Evolutionary conservation across 345 rosid species (phyloP).

Genomic region (Corymbia maculata): DNA sequence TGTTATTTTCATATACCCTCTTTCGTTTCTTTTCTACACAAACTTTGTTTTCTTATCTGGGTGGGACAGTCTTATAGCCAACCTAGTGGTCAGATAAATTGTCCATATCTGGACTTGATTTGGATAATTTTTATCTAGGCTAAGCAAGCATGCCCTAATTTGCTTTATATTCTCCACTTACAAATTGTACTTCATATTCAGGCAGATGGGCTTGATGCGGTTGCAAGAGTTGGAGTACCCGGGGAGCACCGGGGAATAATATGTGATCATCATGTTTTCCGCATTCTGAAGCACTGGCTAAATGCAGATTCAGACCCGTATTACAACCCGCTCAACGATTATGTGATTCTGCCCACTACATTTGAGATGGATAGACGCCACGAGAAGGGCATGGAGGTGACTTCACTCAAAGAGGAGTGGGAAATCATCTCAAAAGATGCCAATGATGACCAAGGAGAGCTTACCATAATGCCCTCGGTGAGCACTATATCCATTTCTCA

Average conservation of each 20-base stretch:
- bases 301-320: constrained; percentile 76
- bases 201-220: constrained; percentile 95
- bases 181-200: constrained; percentile 1
- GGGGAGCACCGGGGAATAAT: constrained; percentile 93
- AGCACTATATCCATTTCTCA: constrained; percentile 56
- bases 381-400: constrained; percentile 62
- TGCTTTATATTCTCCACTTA: background rate
- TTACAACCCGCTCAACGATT: constrained; percentile 87
- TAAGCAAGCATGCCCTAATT: background rate
- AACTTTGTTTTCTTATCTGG: background rate
- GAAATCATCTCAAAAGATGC: constrained; percentile 40
- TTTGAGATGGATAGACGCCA: constrained; percentile 52
- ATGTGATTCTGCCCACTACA: constrained; percentile 67
- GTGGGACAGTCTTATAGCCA: background rate
- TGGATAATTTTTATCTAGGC: background rate
- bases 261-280: constrained; percentile 74
- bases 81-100: background rate
- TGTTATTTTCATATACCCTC: background rate
- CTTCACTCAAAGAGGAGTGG: constrained; percentile 87
- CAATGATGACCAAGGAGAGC: background rate
- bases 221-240: constrained; percentile 89
- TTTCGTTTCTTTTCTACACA: background rate
- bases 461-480: constrained; percentile 8
- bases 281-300: constrained; percentile 85
- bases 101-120: background rate